phyloP scores from a whole-genome alignment of 2,329 filamentous ascomycete species.

The Pseudocercospora eumusae region DNA sequence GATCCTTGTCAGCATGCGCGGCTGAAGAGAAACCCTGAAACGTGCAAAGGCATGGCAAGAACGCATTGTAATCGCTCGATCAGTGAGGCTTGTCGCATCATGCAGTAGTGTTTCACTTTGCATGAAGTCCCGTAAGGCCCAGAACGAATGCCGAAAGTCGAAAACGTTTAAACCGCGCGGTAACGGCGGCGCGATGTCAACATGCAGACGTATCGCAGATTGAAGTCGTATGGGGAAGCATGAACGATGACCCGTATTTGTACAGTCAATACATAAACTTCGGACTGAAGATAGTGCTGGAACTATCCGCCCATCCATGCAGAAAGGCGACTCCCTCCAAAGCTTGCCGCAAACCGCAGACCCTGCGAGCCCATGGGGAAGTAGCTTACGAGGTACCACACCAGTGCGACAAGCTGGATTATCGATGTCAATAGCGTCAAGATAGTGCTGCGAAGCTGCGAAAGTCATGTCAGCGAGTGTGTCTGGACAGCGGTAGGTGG shows the following conservation, averaged over 20 bases:
- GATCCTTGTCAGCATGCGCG: neutral
- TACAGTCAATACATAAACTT: conserved; percentile 3
- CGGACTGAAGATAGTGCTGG: conserved; percentile 12
- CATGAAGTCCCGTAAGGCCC: conserved; percentile 13
- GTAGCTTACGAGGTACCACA: conserved; percentile 96
- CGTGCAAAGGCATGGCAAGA: conserved; percentile 1
- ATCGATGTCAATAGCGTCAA: conserved; percentile 83
- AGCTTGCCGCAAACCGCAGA: conserved; percentile 79
- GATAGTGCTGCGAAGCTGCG: conserved; percentile 76
- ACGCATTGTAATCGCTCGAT: conserved; percentile 13
- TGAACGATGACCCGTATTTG: conserved; percentile 5
- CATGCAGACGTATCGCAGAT: neutral
- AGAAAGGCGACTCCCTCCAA: conserved; percentile 79
- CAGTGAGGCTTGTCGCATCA: conserved; percentile 6
- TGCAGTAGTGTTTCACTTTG: conserved; percentile 13
- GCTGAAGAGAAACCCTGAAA: conserved; percentile 1
- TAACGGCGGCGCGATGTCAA: neutral
- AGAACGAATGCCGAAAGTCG: conserved; percentile 4
- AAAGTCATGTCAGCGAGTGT: conserved; percentile 38
- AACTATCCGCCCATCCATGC: conserved; percentile 79
- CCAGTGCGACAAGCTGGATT: conserved; percentile 75
- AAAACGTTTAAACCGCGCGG: neutral
- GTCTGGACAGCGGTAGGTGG: conserved; percentile 7
- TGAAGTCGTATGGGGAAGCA: neutral
- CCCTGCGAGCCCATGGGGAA: conserved; percentile 95